These are phyloP conservation scores for Phyllosticta paracitricarpa DNA, from an alignment of 2,329 filamentous ascomycete species.

Conservation along the genomic window DNA sequence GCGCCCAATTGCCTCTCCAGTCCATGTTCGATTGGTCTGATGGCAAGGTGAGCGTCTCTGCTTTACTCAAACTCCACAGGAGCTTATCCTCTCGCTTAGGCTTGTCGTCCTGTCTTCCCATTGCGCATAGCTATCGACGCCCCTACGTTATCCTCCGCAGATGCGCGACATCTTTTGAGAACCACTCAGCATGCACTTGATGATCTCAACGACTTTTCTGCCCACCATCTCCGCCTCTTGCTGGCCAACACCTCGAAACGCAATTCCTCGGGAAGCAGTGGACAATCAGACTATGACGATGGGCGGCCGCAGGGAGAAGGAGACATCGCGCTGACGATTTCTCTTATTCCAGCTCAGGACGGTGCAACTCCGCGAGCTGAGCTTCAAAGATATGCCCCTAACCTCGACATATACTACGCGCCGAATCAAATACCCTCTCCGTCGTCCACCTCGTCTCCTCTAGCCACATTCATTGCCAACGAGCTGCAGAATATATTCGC, in stretches of 20 bases:
- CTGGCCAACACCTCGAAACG: constrained; percentile 34
- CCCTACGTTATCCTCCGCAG: constrained; percentile 51
- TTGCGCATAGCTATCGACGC: constrained; percentile 71
- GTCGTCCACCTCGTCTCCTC: constrained; percentile 58
- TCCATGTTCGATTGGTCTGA: constrained; percentile 89
- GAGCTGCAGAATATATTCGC: constrained; percentile 70
- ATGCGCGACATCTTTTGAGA: constrained; percentile 64
- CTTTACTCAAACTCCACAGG: background rate
- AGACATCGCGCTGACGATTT: constrained; percentile 57
- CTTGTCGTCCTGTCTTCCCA: constrained; percentile 80
- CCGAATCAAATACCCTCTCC: constrained; percentile 56
- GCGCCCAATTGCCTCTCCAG: constrained; percentile 71
- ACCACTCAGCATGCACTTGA: constrained; percentile 81
- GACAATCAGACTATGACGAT: background rate
- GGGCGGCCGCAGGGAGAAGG: constrained; percentile 21
- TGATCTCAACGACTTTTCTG: constrained; percentile 74
- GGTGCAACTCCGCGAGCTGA: constrained; percentile 44
- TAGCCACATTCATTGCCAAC: constrained; percentile 68
- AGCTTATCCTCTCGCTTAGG: constrained; percentile 40
- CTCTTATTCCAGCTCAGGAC: constrained; percentile 54
- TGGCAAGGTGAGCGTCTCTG: constrained; percentile 55
- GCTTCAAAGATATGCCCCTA: constrained; percentile 58
- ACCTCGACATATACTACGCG: constrained; percentile 69
- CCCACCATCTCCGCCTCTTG: constrained; percentile 69
- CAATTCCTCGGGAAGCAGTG: constrained; percentile 24